These are phyloP conservation scores for Paraphysoderma sedebokerense DNA, from an alignment of 371 early-diverging fungal species.

Conservation along the genomic window DNA sequence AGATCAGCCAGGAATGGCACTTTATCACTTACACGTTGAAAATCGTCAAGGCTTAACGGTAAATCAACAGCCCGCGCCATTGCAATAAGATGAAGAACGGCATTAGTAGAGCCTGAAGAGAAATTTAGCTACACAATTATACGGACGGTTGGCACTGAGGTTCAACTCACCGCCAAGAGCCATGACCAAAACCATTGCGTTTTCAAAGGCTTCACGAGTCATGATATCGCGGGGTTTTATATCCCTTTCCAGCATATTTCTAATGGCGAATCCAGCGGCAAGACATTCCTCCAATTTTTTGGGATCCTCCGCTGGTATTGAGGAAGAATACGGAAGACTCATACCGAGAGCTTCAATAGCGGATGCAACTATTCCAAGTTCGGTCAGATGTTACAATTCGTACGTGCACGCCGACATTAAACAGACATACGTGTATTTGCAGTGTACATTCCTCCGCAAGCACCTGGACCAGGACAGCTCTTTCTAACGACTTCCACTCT, in stretches of 20 bases:
- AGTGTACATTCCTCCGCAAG: constrained; percentile 72
- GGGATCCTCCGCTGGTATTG: constrained; percentile 71
- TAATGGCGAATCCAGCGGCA: constrained; percentile 63
- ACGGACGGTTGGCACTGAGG: not conserved
- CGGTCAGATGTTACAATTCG: not conserved
- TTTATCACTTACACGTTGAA: constrained; percentile 71
- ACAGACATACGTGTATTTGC: constrained; percentile 77
- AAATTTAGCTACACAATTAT: not conserved
- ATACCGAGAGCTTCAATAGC: constrained; percentile 95
- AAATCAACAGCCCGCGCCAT: constrained; percentile 71
- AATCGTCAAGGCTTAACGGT: constrained; percentile 71
- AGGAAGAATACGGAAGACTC: constrained; percentile 83
- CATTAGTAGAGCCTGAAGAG: constrained; percentile 73
- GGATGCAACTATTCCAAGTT: constrained; percentile 48
- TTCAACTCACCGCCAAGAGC: constrained; percentile 56
- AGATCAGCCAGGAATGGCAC: constrained; percentile 89
- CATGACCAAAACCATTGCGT: constrained; percentile 80
- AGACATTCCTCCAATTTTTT: constrained; percentile 75
- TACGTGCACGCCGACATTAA: not conserved
- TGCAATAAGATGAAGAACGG: constrained; percentile 89
- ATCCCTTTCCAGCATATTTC: constrained; percentile 64
- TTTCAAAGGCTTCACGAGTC: constrained; percentile 83
- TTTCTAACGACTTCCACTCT: constrained; percentile 68
- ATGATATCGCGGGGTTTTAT: constrained; percentile 86
- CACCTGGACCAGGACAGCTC: constrained; percentile 66